phyloP scores from a whole-genome alignment of 176 grass and related monocot species.

The Ampelocalamus luodianensis region DNA sequence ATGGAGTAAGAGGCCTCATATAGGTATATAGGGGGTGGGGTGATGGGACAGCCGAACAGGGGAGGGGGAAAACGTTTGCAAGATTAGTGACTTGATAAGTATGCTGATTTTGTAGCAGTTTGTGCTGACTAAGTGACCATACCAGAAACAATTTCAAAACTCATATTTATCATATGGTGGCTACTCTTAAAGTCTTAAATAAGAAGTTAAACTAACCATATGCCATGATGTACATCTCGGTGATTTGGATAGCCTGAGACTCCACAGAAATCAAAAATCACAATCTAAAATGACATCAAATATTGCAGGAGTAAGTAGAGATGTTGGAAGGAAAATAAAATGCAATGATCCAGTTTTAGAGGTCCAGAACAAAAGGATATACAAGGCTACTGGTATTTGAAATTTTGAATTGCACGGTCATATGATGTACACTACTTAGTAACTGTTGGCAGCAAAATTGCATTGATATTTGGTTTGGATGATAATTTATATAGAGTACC shows the following conservation, averaged over 20 bases:
- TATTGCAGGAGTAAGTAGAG: background rate
- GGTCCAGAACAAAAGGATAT: background rate
- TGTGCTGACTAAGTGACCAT: background rate
- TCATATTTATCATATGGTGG: background rate
- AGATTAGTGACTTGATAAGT: background rate
- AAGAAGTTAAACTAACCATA: conserved; percentile 54
- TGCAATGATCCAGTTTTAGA: background rate
- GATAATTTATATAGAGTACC: background rate
- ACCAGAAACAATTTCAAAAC: background rate
- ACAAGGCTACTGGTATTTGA: no score
- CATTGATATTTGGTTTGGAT: background rate
- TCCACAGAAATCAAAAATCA: conserved; percentile 86
- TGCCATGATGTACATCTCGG: conserved; percentile 74
- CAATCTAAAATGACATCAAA: conserved; percentile 54
- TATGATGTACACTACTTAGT: background rate
- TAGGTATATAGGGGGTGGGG: background rate
- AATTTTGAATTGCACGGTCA: background rate
- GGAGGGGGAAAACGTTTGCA: background rate
- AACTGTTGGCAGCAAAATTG: background rate
- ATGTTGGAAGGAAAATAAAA: background rate
- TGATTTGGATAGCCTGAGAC: conserved; percentile 93
- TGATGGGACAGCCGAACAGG: background rate
- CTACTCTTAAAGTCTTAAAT: background rate
- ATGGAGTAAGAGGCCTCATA: background rate
- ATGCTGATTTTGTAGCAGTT: background rate